A percentile compares a stretch with the other conserved stretches of the same genome.
These are phyloP conservation scores for Pythium rishiriense DNA, from an alignment of 352 stramenopile genomes.

Conservation along the genomic window DNA sequence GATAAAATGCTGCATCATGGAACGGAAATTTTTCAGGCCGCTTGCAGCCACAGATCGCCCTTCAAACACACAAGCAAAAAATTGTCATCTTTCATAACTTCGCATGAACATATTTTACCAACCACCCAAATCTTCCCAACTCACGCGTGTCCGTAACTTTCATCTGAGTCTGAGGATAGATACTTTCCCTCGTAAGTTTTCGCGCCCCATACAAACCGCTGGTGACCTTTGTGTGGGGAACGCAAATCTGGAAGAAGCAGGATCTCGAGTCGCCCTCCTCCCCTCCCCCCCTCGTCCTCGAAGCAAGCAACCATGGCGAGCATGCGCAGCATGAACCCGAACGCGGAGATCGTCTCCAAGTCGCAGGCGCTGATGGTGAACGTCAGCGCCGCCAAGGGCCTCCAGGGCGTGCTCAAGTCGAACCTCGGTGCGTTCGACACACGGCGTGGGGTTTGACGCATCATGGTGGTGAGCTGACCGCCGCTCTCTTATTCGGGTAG, in stretches of 20 bases:
- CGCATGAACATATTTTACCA: conserved; percentile 5
- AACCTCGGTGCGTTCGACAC: conserved; percentile 82
- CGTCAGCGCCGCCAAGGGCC: conserved; percentile 95
- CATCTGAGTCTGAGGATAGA: conserved; percentile 24
- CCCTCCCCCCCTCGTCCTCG: neutral
- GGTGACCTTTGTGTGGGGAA: conserved; percentile 19
- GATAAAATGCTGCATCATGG: neutral
- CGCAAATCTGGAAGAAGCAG: conserved; percentile 32
- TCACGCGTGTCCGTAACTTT: neutral
- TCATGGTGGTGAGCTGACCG: neutral
- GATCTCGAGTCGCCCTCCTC: conserved; percentile 6
- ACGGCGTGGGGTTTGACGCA: too few relatives aligned
- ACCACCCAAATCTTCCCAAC: neutral
- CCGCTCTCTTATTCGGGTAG: conserved; percentile 30
- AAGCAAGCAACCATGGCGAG: conserved; percentile 46
- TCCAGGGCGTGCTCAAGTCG: conserved; percentile 95
- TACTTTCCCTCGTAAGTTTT: conserved; percentile 23
- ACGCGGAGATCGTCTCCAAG: conserved; percentile 97
- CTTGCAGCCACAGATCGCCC: conserved; percentile 18
- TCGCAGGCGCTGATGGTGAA: conserved; percentile 96
- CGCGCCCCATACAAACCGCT: conserved; percentile 19
- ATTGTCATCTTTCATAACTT: neutral
- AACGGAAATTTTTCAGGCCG: conserved; percentile 13
- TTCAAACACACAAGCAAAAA: neutral
- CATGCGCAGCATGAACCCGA: conserved; percentile 90